Conservation (phyloP, 805 yeast genomes). For the Candida bentonensis region DNA sequence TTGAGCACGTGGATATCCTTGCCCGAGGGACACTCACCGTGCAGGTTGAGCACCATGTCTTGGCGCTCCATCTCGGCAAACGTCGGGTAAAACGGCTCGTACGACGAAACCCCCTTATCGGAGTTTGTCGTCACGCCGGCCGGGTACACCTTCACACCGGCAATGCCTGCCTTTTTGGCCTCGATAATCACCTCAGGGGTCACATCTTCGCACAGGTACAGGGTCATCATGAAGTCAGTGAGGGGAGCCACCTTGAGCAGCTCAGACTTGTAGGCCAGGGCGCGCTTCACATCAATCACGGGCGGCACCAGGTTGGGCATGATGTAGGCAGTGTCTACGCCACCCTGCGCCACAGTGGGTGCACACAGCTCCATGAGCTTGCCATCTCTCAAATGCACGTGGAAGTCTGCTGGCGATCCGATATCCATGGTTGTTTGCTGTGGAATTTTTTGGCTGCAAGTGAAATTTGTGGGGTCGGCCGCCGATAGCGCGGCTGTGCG, state of each 20-base stretch:
- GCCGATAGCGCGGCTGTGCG: too few species aligned
- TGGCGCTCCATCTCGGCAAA: conserved; percentile 79
- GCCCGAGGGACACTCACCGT: conserved; percentile 84
- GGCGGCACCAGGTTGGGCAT: conserved; percentile 98
- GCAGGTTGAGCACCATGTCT: conserved; percentile 68
- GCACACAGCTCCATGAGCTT: conserved; percentile 82
- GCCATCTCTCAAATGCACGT: conserved; percentile 92
- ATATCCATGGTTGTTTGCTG: too few species aligned
- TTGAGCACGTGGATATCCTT: conserved; percentile 78
- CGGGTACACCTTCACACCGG: conserved; percentile 94
- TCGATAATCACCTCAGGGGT: conserved; percentile 75
- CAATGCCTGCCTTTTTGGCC: conserved; percentile 58
- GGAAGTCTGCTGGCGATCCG: conserved; percentile 52
- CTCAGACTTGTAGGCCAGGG: conserved; percentile 48
- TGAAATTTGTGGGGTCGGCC: too few species aligned
- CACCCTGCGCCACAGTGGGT: conserved; percentile 84
- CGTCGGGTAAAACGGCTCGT: conserved; percentile 74
- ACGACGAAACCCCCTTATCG: conserved; percentile 79
- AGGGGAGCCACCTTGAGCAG: conserved; percentile 57
- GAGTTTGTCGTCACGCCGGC: conserved; percentile 99
- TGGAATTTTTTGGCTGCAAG: too few species aligned
- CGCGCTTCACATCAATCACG: conserved; percentile 60
- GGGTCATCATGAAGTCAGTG: conserved; percentile 84
- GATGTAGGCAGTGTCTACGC: conserved; percentile 77
- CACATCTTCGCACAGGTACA: conserved; percentile 62